Evolutionary conservation across 108 stramenopile genomes (phyloP).

Genomic region (Epithemia pelagica): DNA sequence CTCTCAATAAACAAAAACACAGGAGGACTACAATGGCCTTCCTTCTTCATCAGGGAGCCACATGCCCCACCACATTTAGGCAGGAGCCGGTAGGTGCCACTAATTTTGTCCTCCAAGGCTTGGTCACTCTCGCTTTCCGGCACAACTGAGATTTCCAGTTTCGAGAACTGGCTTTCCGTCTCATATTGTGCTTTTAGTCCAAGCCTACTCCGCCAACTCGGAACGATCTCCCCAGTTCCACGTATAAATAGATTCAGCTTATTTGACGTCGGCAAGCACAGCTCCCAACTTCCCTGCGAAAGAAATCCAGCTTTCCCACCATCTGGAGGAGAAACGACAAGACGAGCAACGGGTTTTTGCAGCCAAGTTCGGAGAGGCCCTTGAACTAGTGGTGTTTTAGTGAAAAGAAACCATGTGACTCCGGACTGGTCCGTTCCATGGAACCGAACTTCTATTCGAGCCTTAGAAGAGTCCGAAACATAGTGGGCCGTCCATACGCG

Average conservation of each 20-base stretch:
- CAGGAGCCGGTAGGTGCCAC: conserved; percentile 18
- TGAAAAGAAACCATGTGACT: conserved; percentile 20
- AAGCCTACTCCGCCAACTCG: conserved; percentile 20
- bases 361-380: conserved; percentile 15
- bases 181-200: conserved; percentile 22
- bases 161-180: conserved; percentile 15
- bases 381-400: conserved; percentile 8
- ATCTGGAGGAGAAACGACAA: not conserved
- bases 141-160: conserved; percentile 6
- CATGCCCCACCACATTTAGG: conserved; percentile 26
- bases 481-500: conserved; percentile 16
- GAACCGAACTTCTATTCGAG: conserved; percentile 6
- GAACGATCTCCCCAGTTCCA: conserved; percentile 2
- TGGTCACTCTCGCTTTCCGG: not conserved
- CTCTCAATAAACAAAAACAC: conserved; percentile 30
- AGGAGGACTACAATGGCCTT: not conserved
- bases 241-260: conserved; percentile 8
- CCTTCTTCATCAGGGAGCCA: conserved; percentile 25
- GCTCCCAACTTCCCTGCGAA: not conserved
- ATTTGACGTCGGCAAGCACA: conserved; percentile 6
- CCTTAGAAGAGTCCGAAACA: not conserved
- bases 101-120: not conserved
- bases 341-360: conserved; percentile 13
- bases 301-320: not conserved
- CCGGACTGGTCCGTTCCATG: not conserved